phyloP scores from a whole-genome alignment of 352 stramenopile genomes.

The Phytopythium kandeliae region DNA sequence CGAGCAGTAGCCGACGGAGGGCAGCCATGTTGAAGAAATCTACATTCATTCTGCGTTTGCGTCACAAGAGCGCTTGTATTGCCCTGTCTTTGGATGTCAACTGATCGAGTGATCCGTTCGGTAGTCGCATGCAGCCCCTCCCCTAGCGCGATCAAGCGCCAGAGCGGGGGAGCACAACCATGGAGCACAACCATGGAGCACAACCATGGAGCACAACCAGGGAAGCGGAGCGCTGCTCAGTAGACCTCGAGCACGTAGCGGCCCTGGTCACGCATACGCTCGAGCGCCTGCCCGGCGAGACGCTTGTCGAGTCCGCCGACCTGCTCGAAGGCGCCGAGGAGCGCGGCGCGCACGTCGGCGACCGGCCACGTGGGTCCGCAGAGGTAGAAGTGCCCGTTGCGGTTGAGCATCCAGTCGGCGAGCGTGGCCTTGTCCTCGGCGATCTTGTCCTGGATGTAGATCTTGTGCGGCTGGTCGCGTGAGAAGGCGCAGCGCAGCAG shows the following conservation, averaged over 20 bases:
- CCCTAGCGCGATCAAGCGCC: no score
- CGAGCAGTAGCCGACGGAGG: no score
- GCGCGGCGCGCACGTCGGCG: constrained; percentile 63
- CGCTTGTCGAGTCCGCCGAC: constrained; percentile 53
- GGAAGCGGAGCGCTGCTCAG: no score
- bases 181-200: no score
- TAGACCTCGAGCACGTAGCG: constrained; percentile 85
- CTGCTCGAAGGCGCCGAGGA: constrained; percentile 49
- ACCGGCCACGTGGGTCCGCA: constrained; percentile 82
- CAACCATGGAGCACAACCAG: no score
- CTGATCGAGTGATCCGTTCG: no score
- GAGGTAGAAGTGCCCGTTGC: constrained; percentile 84
- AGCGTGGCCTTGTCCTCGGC: constrained; percentile 74
- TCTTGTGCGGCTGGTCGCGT: constrained; percentile 84
- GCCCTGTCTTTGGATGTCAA: no score
- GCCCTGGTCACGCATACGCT: constrained; percentile 73
- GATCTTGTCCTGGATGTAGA: constrained; percentile 89
- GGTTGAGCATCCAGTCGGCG: constrained; percentile 58
- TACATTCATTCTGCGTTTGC: no score
- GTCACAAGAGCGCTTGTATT: no score
- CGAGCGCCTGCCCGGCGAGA: constrained; percentile 64
- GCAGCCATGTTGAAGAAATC: no score
- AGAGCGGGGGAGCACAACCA: no score
- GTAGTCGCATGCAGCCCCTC: no score
- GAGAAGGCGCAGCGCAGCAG: constrained; percentile 85